Evolutionary conservation across 768 basidiomycete species (phyloP).

Genomic region (Rhodotorula diobovata): DNA sequence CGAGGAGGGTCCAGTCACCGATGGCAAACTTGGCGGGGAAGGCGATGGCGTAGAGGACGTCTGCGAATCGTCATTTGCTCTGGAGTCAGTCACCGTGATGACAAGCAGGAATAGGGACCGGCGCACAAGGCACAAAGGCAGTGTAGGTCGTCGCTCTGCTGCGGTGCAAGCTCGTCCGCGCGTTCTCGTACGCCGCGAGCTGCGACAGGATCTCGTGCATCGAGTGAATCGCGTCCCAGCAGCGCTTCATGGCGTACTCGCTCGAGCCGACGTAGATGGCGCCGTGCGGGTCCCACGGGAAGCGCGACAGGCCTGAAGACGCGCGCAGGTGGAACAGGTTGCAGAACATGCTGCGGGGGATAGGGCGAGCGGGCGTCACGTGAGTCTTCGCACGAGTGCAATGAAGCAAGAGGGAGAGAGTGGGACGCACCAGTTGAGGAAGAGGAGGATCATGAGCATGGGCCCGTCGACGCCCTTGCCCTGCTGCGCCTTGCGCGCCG

Average conservation of each 20-base stretch:
- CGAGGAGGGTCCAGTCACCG: slow-evolving; percentile 31
- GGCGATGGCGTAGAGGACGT: slow-evolving; percentile 23
- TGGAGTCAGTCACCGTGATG: no score
- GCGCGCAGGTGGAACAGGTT: slow-evolving; percentile 34
- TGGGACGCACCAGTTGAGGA: slow-evolving; percentile 32
- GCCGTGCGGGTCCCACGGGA: slow-evolving; percentile 29
- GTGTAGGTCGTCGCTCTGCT: slow-evolving; percentile 28
- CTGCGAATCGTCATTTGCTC: neutral
- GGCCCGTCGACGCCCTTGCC: slow-evolving; percentile 17
- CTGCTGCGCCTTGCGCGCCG: slow-evolving; percentile 12
- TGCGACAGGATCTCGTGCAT: slow-evolving; percentile 34
- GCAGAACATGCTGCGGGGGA: slow-evolving; percentile 17
- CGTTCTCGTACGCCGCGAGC: slow-evolving; percentile 30
- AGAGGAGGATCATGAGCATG: slow-evolving; percentile 19
- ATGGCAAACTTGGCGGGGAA: slow-evolving; percentile 35
- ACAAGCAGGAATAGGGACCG: no score
- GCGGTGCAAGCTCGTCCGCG: slow-evolving; percentile 14
- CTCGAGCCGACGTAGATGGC: slow-evolving; percentile 23
- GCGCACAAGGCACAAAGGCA: slow-evolving; percentile 28
- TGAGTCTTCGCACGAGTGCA: neutral
- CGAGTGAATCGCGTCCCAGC: slow-evolving; percentile 26
- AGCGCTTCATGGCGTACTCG: slow-evolving; percentile 32
- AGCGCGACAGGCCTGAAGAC: slow-evolving; percentile 12
- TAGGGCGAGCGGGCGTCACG: no score
- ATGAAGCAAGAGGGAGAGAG: neutral